Evolutionary conservation across 2,329 filamentous ascomycete genomes (phyloP), one percentile per base, ranked within the genome.

Genomic region (Graphiopsis chlorocephala): DNA sequence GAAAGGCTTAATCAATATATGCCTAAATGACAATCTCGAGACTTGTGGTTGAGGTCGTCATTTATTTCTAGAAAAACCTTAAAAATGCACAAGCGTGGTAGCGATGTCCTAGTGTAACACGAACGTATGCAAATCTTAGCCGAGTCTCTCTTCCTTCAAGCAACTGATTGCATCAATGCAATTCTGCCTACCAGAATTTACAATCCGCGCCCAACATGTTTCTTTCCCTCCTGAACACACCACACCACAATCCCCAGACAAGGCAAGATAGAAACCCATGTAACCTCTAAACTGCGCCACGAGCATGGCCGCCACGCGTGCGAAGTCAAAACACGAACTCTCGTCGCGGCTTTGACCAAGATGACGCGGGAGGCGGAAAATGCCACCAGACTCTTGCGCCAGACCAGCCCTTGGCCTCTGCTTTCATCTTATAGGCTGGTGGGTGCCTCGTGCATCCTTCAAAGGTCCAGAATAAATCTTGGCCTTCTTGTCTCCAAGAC

Each of bases 291-390:
- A 56, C 53, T 56, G 53, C 53, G 53, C 53, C 53, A 56, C 53
- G 23, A 38, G 31, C 17, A 15, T 31, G 50, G 50, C 28, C 17
- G 31, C 29, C 53, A 35, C 53, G 53, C 23, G 53, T 56, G 35
- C n/a, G 48, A 53, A 53, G 48, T 53, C 14, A 28, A 31, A 53
- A 53, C 48, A 31, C 48, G 48, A 56, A 56, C 53, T 38, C 33
- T 58, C 2, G 2, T 58, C 20, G 12, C n/a, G 57, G 42, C 57
- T 23, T 60, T 26, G 57, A 10, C 45, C 42, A 29, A 31, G 38
- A 50, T 61, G 58, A 61, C 58, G 58, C 45, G 42, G 58, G 58
- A 58, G 55, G 55, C 55, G 55, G 55, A 58, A 23, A 45, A 28
- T 35, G 58, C n/a, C 45, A 25, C 29, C 26, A 10, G n/a, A n/a